phyloP scores from a whole-genome alignment of 2,329 filamentous ascomycete genomes.

The Colletotrichum aenigma region DNA sequence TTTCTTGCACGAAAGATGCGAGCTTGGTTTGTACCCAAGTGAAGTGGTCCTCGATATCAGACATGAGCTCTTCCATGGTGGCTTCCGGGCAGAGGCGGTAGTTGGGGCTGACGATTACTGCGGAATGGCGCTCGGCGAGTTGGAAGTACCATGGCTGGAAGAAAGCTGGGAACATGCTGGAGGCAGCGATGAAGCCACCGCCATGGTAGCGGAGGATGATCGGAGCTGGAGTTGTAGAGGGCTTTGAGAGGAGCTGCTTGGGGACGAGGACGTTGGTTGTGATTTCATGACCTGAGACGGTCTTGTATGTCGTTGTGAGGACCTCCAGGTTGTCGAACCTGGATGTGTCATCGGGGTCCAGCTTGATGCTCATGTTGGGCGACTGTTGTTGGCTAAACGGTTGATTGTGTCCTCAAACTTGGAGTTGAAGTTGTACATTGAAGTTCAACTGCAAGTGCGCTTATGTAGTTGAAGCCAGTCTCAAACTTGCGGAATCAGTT shows the following conservation, averaged over 20 bases:
- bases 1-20: constrained; percentile 12
- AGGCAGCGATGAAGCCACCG: constrained; percentile 25
- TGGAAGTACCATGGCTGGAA: constrained; percentile 26
- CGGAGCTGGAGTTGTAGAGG: not conserved
- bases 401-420: not conserved
- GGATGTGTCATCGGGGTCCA: not conserved
- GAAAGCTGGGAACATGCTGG: constrained; percentile 26
- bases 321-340: not conserved
- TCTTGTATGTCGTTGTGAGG: not conserved
- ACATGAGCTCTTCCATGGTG: constrained; percentile 26
- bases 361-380: not conserved
- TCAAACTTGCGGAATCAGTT: not conserved
- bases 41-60: constrained; percentile 31
- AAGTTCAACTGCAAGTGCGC: not conserved
- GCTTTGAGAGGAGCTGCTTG: constrained; percentile 24
- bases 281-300: not conserved
- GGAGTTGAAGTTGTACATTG: rapidly evolving
- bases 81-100: constrained; percentile 27
- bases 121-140: constrained; percentile 25
- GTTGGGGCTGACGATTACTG: constrained; percentile 29
- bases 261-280: constrained; percentile 27
- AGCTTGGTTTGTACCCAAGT: constrained; percentile 24
- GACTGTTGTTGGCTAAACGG: not conserved
- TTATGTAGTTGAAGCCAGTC: not conserved
- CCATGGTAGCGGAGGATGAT: constrained; percentile 26